Base-by-base conservation (phyloP, 1,284 basidiomycete genomes). In the Ustilago crameri region DNA sequence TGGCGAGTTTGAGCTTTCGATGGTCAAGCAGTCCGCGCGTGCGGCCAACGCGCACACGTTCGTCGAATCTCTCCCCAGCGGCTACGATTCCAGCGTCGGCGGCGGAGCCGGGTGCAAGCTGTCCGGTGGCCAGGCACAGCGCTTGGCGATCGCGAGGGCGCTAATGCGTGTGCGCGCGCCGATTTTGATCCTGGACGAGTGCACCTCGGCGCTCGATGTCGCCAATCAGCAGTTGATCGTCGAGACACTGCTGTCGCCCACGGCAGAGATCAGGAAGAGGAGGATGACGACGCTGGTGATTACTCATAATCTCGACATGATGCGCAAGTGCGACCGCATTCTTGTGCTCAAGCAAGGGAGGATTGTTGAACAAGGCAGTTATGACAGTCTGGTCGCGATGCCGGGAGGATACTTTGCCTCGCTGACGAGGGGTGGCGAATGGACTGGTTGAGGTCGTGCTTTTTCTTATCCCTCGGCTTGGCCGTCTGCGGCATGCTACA, bases 61-160 rank as follows among this genome's bases (percentile, higher is more conserved):
- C 84, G 88, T 98, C 81, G 86, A 88, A 85, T 84, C 86, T 7
- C 87, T 97, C 0, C 92, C 93, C 0, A 85, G 90, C 23, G 92
- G 91, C 0, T 97, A 97, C 85, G 89, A 92, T 46, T 96, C 93
- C 0, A 82, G 86, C 54, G 87, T 98, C 1, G 95, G 95, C 45
- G 93, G 95, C 84, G 93, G 93, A 81, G 93, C 92, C 0, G 47
- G 52, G 26, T 85, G 88, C 17, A 87, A 93, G 48, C 89, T 98
- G 59, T 95, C 93, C 0, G 95, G 95, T 30, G 95, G 95, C 1
- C 95, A 98, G 82, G 92, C 91, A 2, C 95, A 98, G 84, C 88
- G 95, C 3, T 84, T 98, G 9, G 91, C 92, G 78, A 93, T 98
- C 71, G 95, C 95, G 0, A 88, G 95, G 2, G 93, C 94, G 0